Percentiles rank a stretch among this genome's conserved stretches.
These are phyloP conservation scores for Cryptococcus deneoformans DNA, from an alignment of 1,284 basidiomycete species.

Conservation along the genomic window DNA sequence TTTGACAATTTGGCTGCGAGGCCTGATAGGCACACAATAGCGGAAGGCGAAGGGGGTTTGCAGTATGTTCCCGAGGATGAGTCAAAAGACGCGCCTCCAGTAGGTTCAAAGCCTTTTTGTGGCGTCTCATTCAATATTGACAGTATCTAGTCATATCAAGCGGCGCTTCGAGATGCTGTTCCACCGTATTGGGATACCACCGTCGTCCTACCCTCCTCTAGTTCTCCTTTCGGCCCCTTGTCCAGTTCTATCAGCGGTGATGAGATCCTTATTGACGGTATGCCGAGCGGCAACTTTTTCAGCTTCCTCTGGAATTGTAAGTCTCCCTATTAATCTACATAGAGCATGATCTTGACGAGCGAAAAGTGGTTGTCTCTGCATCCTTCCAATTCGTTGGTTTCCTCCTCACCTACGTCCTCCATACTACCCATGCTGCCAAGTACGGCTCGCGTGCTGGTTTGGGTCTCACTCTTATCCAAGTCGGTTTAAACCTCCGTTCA, in stretches of 20 bases:
- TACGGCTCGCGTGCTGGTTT: constrained; percentile 92
- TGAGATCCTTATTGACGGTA: constrained; percentile 57
- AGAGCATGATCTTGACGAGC: background rate
- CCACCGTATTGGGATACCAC: constrained; percentile 98
- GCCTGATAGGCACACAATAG: constrained; percentile 57
- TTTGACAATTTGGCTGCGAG: constrained; percentile 95
- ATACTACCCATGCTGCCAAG: constrained; percentile 92
- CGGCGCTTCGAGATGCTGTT: constrained; percentile 85
- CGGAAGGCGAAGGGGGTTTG: constrained; percentile 56
- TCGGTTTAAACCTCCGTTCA: constrained; percentile 76
- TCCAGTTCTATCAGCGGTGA: constrained; percentile 51
- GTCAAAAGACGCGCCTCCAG: constrained; percentile 80
- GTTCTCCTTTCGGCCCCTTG: constrained; percentile 51
- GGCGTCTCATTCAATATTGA: background rate
- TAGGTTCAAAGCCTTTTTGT: constrained; percentile 50
- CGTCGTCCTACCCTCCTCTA: constrained; percentile 62
- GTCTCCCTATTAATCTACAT: constrained; percentile 4
- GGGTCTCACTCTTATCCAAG: constrained; percentile 91
- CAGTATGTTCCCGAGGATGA: constrained; percentile 71
- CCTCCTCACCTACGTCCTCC: constrained; percentile 87
- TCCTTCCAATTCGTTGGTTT: constrained; percentile 98
- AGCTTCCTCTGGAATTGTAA: constrained; percentile 50
- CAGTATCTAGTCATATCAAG: constrained; percentile 68
- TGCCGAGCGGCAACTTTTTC: constrained; percentile 56
- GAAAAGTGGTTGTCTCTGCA: constrained; percentile 70